phyloP scores from a whole-genome alignment of 805 yeast species.

The Kurtzmaniella cleridarum region DNA sequence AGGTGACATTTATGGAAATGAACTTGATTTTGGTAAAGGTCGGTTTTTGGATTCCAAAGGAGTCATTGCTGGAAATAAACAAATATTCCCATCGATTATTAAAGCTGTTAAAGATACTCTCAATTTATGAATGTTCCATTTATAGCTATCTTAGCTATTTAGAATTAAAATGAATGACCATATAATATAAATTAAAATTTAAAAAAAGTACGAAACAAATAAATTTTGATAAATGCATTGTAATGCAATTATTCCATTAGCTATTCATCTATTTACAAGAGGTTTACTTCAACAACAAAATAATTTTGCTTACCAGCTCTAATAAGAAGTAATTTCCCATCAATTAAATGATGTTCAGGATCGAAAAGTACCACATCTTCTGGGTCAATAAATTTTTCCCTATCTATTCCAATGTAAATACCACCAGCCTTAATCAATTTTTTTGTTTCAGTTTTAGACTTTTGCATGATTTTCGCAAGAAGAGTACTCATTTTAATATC shows the following conservation, averaged over 20 bases:
- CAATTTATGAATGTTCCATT: background rate
- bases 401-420: conserved; percentile 60
- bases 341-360: conserved; percentile 47
- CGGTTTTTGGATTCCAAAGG: conserved; percentile 81
- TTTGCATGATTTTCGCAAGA: conserved; percentile 42
- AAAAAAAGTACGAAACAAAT: too few species aligned
- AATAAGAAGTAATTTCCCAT: conserved; percentile 54
- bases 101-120: conserved; percentile 36
- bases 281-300: conserved; percentile 43
- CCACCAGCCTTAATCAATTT: conserved; percentile 66
- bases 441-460: conserved; percentile 53
- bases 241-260: background rate
- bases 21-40: conserved; percentile 80
- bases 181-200: too few species aligned
- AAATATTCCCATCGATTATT: conserved; percentile 46
- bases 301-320: conserved; percentile 73
- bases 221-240: too few species aligned
- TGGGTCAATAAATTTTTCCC: conserved; percentile 44
- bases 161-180: too few species aligned
- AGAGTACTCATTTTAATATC: conserved; percentile 48
- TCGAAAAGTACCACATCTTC: conserved; percentile 47
- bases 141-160: too few species aligned
- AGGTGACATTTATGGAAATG: conserved; percentile 72
- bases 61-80: conserved; percentile 73
- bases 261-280: conserved; percentile 3